These are phyloP conservation scores for Nannizziopsis arthrosporioides DNA, from an alignment of 2,329 filamentous ascomycete species.

Conservation along the genomic window DNA sequence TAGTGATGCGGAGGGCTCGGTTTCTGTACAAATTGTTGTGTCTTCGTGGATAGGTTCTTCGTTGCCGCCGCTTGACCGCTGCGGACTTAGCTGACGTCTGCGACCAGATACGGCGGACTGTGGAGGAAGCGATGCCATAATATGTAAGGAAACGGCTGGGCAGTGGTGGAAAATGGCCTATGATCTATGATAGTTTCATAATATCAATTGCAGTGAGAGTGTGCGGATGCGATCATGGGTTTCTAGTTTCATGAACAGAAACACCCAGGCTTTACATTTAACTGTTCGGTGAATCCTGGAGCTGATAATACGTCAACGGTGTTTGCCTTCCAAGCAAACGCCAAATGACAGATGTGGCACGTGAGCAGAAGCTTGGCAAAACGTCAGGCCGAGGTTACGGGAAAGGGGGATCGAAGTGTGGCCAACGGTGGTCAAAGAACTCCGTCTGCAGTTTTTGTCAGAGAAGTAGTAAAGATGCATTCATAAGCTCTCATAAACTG, in stretches of 20 bases:
- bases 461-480: too few species aligned
- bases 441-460: too few species aligned
- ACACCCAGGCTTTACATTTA: neutral
- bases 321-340: too few species aligned
- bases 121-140: conserved; percentile 27
- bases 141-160: neutral
- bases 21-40: neutral
- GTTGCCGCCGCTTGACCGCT: neutral
- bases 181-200: neutral
- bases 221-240: too few species aligned
- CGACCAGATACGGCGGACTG: conserved; percentile 23
- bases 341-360: too few species aligned
- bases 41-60: neutral
- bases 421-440: neutral
- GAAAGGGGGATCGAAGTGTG: neutral
- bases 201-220: neutral
- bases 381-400: neutral
- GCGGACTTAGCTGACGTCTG: conserved; percentile 17
- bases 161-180: neutral
- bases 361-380: too few species aligned
- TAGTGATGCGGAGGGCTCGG: neutral
- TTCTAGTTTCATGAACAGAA: neutral
- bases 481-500: too few species aligned
- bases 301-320: too few species aligned
- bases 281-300: neutral